Evolutionary conservation across 1,284 basidiomycete genomes (phyloP), one percentile per base, ranked within the genome.

Genomic region (Cutaneotrichosporon daszewskae): DNA sequence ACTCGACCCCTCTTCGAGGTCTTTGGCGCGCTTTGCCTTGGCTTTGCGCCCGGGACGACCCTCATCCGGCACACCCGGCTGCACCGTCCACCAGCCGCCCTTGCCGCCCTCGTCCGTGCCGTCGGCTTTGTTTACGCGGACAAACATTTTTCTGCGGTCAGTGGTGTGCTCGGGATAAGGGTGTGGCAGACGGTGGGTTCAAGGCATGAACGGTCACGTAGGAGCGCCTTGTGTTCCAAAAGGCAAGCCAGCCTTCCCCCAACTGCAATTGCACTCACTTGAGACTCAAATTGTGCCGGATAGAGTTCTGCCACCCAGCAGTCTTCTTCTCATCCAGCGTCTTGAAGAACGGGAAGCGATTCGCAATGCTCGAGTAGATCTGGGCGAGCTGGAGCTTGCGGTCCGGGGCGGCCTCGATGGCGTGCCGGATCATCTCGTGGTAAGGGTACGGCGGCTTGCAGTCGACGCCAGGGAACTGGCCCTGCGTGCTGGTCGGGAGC

Each of bases 21-120:
- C 39, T 24, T 41, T 41, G 12, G 33, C 33, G 9, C 52, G 52
- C 40, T 58, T 58, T 3, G 59, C 57, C 48, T 68, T 68, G 28
- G 61, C 60, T 43, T 71, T 71, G 13, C 69, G 52, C 1, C 69
- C 69, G 1, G 67, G 67, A 27, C 69, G 53, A 8, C 69, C 69
- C 44, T 69, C 69, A 43, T 68, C 66, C 10, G 64, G 66, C 12
- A 68, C 60, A 12, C 64, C 66, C n/a, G 65, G 60, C 38, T 64
- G 57, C 5, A 69, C 68, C 8, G 69, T 71, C 69, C 69, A 71
- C 69, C 69, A 71, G 8, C 69, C 69, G 20, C 69, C 69, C 55
- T 71, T 71, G 18, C 66, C 64, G 20, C 60, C 63, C 5, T 59
- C 53, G 26, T 69, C 67, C 3, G 57, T 43, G 10, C 61, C 62